These are phyloP conservation scores for Candida sp. DNA, from an alignment of 1,139 yeast species.

Conservation along the genomic window DNA sequence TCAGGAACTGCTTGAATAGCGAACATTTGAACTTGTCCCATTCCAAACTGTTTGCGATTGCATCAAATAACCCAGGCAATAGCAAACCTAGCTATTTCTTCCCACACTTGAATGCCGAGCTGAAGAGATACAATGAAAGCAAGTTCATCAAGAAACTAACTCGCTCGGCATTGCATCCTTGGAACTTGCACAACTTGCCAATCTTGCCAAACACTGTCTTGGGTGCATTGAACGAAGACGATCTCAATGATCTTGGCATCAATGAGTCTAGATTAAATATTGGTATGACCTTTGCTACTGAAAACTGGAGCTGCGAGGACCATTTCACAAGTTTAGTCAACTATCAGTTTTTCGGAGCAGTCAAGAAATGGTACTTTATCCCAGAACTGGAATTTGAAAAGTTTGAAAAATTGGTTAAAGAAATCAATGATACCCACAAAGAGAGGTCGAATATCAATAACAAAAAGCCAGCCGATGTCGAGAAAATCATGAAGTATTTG, in stretches of 20 bases:
- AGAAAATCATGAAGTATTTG: conserved; percentile 20
- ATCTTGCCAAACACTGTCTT: conserved; percentile 56
- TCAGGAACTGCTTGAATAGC: conserved; percentile 14
- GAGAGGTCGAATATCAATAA: conserved; percentile 28
- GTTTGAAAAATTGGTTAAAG: conserved; percentile 54
- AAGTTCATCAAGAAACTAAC: conserved; percentile 25
- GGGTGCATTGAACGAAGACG: conserved; percentile 37
- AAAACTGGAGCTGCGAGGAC: conserved; percentile 80
- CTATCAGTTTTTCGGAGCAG: conserved; percentile 72
- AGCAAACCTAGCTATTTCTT: background rate
- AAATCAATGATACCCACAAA: conserved; percentile 17
- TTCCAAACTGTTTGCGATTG: conserved; percentile 4
- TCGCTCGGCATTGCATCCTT: conserved; percentile 48
- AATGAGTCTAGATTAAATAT: conserved; percentile 34
- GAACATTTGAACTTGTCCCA: conserved; percentile 12
- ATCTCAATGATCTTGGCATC: conserved; percentile 46
- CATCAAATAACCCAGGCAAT: background rate
- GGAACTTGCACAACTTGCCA: conserved; percentile 77
- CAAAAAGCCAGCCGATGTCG: conserved; percentile 16
- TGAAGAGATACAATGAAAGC: conserved; percentile 21
- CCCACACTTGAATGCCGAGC: conserved; percentile 4
- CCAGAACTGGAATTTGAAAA: conserved; percentile 69
- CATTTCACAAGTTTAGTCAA: conserved; percentile 71
- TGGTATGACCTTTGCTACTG: conserved; percentile 73
- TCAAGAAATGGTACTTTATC: conserved; percentile 80